Base-by-base conservation (phyloP, 805 yeast genomes). In the Blastobotrys muscicola region DNA sequence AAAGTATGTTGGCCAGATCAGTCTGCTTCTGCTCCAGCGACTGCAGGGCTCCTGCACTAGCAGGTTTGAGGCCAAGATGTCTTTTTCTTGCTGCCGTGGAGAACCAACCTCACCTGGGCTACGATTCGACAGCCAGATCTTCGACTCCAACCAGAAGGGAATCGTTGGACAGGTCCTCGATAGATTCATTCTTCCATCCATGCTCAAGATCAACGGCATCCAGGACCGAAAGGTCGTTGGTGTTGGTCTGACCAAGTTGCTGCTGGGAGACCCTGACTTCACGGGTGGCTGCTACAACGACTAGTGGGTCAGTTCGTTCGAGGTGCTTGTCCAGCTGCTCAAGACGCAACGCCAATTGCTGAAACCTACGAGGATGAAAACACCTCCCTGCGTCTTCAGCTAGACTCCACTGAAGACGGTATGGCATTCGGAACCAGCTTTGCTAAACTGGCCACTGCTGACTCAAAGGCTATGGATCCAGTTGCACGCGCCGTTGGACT, bases 361-460 rank as follows among this genome's bases (percentile, higher is more conserved):
- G 67, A 65, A 44, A 46, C 64, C 3, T 60, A 67, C 34, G 56
- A 43, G 26, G 64, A 69, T 31, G 56, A 42, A 26, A 63, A 68
- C 31, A 55, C 49, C 9, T 46, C 49, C 26, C 40, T 47, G 31
- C 61, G 61, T 33, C 79, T 74, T 39, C 36, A 35, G 33, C 32
- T 38, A 9, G 33, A 43, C 11, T 26, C 41, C 11, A 50, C 43
- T 41, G 87, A 82, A 42, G 95, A 87, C 48, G 26, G 26, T 6
- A 72, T 81, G 40, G 70, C 92, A 2, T 92, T 89, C 63, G 97
- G 97, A 2, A 81, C 96, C 0, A 77, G 80, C 42, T 92, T 76
- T 62, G 84, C 94, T 42, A 79, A 75, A 56, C 68, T 92, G 46
- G 76, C 74, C 1, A 74, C 83, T 2, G 78, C 87, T 39, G 70